A percentile compares a stretch with the other conserved stretches of the same genome.
phyloP scores from a whole-genome alignment of 805 yeast species.

The Yamadazyma akitaensis region DNA sequence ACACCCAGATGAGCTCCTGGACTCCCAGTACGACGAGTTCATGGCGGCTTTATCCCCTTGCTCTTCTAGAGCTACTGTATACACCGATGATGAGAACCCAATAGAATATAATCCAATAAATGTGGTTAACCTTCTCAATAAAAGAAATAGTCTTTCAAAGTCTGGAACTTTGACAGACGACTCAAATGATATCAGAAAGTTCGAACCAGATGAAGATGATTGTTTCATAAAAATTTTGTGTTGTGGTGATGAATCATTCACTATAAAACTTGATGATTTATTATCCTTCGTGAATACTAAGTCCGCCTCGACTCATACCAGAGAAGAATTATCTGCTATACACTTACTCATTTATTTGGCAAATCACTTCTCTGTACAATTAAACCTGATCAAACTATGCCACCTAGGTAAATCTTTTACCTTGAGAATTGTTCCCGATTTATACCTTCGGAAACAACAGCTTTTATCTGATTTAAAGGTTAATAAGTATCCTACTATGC shows the following conservation, averaged over 20 bases:
- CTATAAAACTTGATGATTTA: neutral
- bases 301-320: neutral
- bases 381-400: constrained; percentile 8
- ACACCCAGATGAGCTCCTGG: neutral
- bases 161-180: constrained; percentile 14
- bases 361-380: neutral
- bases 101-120: constrained; percentile 11
- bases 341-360: constrained; percentile 12
- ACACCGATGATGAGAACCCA: neutral
- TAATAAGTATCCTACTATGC: constrained; percentile 12
- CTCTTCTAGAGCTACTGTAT: constrained; percentile 9
- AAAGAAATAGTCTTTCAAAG: constrained; percentile 12
- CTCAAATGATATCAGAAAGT: neutral
- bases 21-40: constrained; percentile 2
- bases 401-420: constrained; percentile 13
- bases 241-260: constrained; percentile 1
- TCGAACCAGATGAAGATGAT: constrained; percentile 2
- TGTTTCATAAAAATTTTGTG: constrained; percentile 2
- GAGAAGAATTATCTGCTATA: constrained; percentile 2
- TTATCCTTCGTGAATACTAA: neutral
- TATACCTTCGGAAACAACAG: neutral
- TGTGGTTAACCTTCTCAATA: constrained; percentile 6
- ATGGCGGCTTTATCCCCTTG: constrained; percentile 11
- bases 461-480: constrained; percentile 8
- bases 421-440: constrained; percentile 1